phyloP scores from a whole-genome alignment of 306 rosid species.

The Prunus campanulata region DNA sequence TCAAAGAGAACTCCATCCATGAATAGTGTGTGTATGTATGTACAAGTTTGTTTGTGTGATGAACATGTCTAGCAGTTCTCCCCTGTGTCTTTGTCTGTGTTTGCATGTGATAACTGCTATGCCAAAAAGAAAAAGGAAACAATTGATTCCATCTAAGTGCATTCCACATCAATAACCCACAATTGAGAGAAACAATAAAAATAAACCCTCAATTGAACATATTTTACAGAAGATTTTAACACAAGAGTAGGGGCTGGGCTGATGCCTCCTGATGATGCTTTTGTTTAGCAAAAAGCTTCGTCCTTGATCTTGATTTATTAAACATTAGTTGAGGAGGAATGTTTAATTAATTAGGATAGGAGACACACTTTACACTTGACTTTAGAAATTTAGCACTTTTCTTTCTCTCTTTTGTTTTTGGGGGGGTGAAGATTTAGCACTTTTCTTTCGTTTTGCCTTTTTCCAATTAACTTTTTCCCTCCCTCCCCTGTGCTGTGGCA shows the following conservation, averaged over 20 bases:
- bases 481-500: not conserved
- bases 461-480: not conserved
- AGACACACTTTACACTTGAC: constrained; percentile 15
- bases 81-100: not conserved
- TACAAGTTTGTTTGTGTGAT: not conserved
- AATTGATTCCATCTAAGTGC: constrained; percentile 13
- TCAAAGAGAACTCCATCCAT: not conserved
- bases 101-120: not conserved
- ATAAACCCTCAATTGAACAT: not conserved
- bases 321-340: not conserved
- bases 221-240: no score
- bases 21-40: not conserved
- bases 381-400: not conserved
- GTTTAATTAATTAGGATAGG: not conserved
- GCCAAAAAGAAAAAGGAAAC: not conserved
- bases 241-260: no score
- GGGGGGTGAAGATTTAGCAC: no score
- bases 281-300: not conserved
- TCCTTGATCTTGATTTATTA: not conserved
- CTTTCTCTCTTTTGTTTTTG: no score
- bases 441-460: not conserved
- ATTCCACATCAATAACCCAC: constrained; percentile 44
- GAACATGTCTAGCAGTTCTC: not conserved
- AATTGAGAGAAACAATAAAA: not conserved
- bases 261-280: not conserved